Conservation (phyloP, 192 early-diverging fungal species). For the Phlyctochytrium bullatum region DNA sequence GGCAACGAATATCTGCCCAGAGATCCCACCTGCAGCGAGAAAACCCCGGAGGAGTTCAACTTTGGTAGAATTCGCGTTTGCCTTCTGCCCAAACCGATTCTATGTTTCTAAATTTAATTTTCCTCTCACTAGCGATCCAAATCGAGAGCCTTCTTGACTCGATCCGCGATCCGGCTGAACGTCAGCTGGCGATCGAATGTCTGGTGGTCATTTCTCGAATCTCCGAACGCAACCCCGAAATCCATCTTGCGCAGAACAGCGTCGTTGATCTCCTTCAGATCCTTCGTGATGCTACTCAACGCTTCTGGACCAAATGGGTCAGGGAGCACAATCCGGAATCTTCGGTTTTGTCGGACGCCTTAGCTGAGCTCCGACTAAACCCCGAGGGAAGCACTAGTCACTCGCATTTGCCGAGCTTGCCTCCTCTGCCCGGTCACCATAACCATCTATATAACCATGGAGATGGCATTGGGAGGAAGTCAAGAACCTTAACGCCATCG, state of each 20-base stretch:
- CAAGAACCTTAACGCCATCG: neutral
- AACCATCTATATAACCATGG: too few species aligned
- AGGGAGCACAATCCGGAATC: constrained; percentile 36
- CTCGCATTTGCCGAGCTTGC: neutral
- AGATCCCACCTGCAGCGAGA: constrained; percentile 77
- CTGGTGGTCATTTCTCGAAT: constrained; percentile 67
- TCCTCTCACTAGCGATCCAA: constrained; percentile 43
- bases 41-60: constrained; percentile 81
- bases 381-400: neutral
- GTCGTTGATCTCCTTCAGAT: constrained; percentile 59
- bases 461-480: neutral
- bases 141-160: constrained; percentile 72
- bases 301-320: constrained; percentile 71
- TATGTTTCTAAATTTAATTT: neutral
- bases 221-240: constrained; percentile 65
- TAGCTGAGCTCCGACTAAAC: neutral
- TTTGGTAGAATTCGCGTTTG: constrained; percentile 52
- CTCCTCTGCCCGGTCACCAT: too few species aligned
- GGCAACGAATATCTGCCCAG: constrained; percentile 56
- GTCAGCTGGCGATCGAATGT: constrained; percentile 74
- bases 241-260: constrained; percentile 26
- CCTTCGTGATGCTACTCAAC: constrained; percentile 61
- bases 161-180: constrained; percentile 75
- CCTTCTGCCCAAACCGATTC: neutral
- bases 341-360: neutral